Evolutionary conservation across 306 rosid genomes (phyloP).

Genomic region (Begonia fuchsioides): DNA sequence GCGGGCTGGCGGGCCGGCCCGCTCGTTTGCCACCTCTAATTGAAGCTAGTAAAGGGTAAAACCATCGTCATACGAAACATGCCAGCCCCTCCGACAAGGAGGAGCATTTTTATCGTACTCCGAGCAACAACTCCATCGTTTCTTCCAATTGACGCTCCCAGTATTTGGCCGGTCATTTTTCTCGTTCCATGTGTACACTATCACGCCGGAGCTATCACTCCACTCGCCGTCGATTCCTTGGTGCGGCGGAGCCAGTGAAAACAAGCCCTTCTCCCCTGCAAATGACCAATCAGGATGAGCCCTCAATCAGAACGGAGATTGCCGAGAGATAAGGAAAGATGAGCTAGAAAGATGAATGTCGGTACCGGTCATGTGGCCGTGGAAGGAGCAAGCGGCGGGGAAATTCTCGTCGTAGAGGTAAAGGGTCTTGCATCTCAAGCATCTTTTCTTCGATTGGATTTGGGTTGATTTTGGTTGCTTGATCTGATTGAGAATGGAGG

Average conservation of each 20-base stretch:
- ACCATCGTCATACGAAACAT: slow-evolving; percentile 75
- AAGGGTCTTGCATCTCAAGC: slow-evolving; percentile 56
- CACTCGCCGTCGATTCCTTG: slow-evolving; percentile 87
- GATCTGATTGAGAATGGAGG: slow-evolving; percentile 8
- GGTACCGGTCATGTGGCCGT: slow-evolving; percentile 69
- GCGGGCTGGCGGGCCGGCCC: no score
- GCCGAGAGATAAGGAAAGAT: not conserved
- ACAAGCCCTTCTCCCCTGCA: slow-evolving; percentile 52
- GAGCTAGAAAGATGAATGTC: not conserved
- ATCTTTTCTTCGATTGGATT: slow-evolving; percentile 23
- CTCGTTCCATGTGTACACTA: slow-evolving; percentile 66
- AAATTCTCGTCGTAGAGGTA: slow-evolving; percentile 43
- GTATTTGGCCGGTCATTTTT: slow-evolving; percentile 51
- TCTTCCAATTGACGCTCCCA: slow-evolving; percentile 55
- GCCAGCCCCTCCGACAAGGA: slow-evolving; percentile 48
- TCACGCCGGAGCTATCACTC: slow-evolving; percentile 64
- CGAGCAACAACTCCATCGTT: slow-evolving; percentile 66
- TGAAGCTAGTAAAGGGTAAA: slow-evolving; percentile 33
- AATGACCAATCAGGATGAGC: no score
- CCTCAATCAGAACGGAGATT: not conserved
- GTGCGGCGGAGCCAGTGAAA: slow-evolving; percentile 61
- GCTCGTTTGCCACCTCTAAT: no score
- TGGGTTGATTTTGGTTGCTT: slow-evolving; percentile 6
- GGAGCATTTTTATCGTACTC: slow-evolving; percentile 52
- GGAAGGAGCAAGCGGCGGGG: slow-evolving; percentile 65